Percentiles rank a stretch among this genome's conserved stretches.
Evolutionary conservation across 176 grass and related monocot species (phyloP).

Genomic region (Cenchrus americanus): DNA sequence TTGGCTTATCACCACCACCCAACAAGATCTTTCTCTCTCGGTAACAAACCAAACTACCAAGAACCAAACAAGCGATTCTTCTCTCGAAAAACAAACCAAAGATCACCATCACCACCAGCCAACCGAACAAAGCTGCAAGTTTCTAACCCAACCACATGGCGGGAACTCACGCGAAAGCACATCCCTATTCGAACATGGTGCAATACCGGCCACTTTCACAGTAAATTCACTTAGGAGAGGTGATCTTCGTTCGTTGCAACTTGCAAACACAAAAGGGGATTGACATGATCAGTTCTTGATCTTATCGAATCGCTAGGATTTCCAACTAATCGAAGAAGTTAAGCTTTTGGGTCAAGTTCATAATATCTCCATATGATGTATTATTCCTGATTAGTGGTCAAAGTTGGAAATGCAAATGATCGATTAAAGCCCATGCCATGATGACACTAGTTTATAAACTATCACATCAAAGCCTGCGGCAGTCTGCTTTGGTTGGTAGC

Average conservation of each 20-base stretch:
- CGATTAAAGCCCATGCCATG: constrained; percentile 24
- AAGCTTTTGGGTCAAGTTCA: background rate
- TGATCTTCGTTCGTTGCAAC: background rate
- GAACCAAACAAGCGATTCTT: no score
- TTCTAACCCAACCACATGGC: background rate
- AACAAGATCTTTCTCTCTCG: no score
- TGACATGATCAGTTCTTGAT: background rate
- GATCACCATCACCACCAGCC: no score
- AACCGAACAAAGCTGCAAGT: no score
- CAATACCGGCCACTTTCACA: background rate
- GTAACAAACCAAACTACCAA: no score
- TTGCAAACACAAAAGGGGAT: background rate
- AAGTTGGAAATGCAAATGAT: background rate
- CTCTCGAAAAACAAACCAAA: no score
- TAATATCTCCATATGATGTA: background rate
- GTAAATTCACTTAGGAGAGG: background rate
- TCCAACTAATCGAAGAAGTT: background rate
- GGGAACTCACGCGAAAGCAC: background rate
- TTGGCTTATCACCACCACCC: no score
- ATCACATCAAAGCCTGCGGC: background rate
- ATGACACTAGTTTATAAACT: constrained; percentile 9
- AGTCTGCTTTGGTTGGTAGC: constrained; percentile 22
- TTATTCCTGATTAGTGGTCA: constrained; percentile 25
- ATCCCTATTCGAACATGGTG: background rate
- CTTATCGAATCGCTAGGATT: background rate